Percentiles rank a stretch among this genome's conserved stretches.
phyloP scores from a whole-genome alignment of 202 grass and related monocot genomes.

The Carex arenaria region DNA sequence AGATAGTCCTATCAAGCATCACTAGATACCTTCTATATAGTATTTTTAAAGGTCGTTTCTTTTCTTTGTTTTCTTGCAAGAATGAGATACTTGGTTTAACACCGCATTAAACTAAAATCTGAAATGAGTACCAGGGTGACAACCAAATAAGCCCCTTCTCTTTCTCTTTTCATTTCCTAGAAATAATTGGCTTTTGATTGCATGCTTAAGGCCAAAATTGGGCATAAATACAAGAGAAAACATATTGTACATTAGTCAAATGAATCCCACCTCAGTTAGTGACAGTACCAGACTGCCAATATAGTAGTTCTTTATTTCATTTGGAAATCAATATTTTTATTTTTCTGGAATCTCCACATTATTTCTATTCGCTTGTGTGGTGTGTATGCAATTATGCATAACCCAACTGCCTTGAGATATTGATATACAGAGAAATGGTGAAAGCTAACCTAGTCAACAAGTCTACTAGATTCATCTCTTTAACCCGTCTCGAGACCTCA shows the following conservation, averaged over 20 bases:
- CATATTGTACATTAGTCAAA: neutral
- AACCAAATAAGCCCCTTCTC: neutral
- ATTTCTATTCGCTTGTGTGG: neutral
- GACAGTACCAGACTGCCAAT: neutral
- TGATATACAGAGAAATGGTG: constrained; percentile 13
- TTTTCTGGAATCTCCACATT: neutral
- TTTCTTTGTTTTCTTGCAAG: constrained; percentile 3
- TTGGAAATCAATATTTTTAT: neutral
- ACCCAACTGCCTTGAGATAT: neutral
- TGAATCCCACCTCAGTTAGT: neutral
- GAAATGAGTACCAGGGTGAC: neutral
- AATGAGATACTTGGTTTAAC: constrained; percentile 3
- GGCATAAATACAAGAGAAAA: neutral
- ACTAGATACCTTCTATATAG: neutral
- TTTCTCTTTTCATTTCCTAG: neutral
- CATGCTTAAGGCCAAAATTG: neutral
- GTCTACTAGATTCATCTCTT: constrained; percentile 92
- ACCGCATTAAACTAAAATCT: neutral
- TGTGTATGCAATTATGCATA: neutral
- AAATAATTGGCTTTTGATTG: neutral
- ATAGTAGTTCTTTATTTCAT: neutral
- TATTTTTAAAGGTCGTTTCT: neutral
- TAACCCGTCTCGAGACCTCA: constrained; percentile 75
- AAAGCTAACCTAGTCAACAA: constrained; percentile 76
- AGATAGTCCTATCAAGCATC: neutral